Base-by-base conservation (phyloP, 2,329 filamentous ascomycete species). In the Arthrobotrys sphaeroides region DNA sequence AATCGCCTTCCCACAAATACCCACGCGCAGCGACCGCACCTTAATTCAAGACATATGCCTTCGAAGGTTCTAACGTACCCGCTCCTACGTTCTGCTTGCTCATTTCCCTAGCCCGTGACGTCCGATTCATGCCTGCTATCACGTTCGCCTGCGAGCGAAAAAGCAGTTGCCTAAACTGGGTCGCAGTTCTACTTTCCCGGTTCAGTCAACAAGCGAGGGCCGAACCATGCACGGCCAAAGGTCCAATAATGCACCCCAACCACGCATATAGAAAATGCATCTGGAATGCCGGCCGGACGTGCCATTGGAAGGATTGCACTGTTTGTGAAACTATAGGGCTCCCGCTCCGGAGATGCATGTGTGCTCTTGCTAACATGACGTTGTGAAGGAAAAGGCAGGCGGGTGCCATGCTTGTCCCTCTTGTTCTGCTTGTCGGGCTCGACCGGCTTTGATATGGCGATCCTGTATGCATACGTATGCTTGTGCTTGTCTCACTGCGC, bases 151-250 rank as follows among this genome's bases (percentile, higher is more conserved):
- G 18, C 33, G 42, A 31, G 31, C 24, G 45, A 33, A 38, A 59
- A 66, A 43, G 61, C 53, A 74, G 70, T 74, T 74, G 70, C 70
- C 70, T 67, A 74, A 74, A 66, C 42, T 42, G 53, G 70, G 43
- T 45, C 36, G 53, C 16, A 31, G 18, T 47, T 59, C 20, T 57
- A 55, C 70, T 74, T 74, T 62, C 70, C 62, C 18, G 70, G 61
- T 74, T 67, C 45, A 61, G 70, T 53, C 33, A 57, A 51, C 53
- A 61, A 67, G 51, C 60, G 60, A 73, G n/a, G n/a, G n/a, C n/a
- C n/a, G n/a, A n/a, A n/a, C n/a, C n/a, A n/a, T n/a, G n/a, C n/a
- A n/a, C n/a, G n/a, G 61, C 61, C 28, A 57, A 16, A 65, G 22
- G 33, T 31, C 51, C 31, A 59, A 66, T 59, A 60, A 64, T 64